Evolutionary conservation across 441 rosid species (phyloP), one percentile per base, ranked within the genome.

Genomic region (Erodium trifolium): DNA sequence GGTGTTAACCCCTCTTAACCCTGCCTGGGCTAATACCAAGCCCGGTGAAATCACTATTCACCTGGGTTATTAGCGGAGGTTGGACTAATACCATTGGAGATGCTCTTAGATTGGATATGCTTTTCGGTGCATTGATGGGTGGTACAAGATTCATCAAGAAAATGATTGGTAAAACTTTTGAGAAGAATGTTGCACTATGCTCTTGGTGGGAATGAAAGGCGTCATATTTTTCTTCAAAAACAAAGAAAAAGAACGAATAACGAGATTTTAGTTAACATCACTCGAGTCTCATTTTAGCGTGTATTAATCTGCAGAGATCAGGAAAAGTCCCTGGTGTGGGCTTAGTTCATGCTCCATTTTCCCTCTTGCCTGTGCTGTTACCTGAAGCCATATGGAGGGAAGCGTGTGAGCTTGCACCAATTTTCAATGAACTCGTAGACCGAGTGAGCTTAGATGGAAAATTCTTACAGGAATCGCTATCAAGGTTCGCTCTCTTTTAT

Each of bases 261-360:
- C 5, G 41, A 37, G 41, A 37, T 37, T 37, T 37, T 37, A 37
- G 9, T 37, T 37, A 37, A 37, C 9, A 7, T 37, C 6, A 37
- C 41, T 37, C 41, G 9, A 37, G 41, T 37, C 41, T 37, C 9
- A 37, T 4, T 37, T 66, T 41, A 60, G 74, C 27, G 41, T 67
- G 34, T 63, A 69, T 79, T 71, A 60, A 51, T 67, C 71, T 73
- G 43, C 75, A 95, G 98, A 85, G 85, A 79, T 95, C 99, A 69
- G 99, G 97, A 68, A 79, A 66, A 71, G 82, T 88, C 66, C 97
- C 99, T 29, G 98, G 98, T 47, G 92, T 92, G 23, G 98, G 99
- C 27, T 70, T 92, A 92, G 82, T 81, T 47, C 99, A 95, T 72
- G 96, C 96, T 35, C 99, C 98, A 0, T 76, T 95, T 82, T 81